Evolutionary conservation across 371 early-diverging fungal genomes (phyloP).

Genomic region (Rhizopus stolonifer): DNA sequence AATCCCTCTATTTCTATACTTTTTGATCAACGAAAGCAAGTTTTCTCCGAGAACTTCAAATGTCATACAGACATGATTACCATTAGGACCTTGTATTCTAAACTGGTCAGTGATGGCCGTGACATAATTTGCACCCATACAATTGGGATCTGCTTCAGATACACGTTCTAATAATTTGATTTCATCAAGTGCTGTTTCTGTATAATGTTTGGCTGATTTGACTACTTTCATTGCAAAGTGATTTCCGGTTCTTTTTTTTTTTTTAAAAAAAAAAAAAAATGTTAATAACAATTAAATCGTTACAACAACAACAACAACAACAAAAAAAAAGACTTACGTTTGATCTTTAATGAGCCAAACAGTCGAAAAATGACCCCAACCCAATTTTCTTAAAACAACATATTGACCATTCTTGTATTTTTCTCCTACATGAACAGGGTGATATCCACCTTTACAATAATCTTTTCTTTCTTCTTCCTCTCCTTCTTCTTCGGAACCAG

Average conservation of each 20-base stretch:
- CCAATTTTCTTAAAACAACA: conserved; percentile 86
- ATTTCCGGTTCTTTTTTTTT: conserved; percentile 66
- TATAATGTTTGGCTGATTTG: conserved; percentile 93
- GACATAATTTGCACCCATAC: conserved; percentile 66
- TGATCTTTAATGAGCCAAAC: conserved; percentile 94
- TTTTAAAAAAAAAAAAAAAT: too few relatives aligned
- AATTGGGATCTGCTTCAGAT: conserved; percentile 63
- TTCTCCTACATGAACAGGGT: conserved; percentile 88
- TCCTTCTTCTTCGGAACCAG: conserved; percentile 21
- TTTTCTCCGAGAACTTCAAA: conserved; percentile 98
- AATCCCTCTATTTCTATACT: conserved; percentile 80
- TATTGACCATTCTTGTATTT: conserved; percentile 80
- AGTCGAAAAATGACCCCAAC: conserved; percentile 99
- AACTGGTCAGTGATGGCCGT: conserved; percentile 90
- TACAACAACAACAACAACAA: too few relatives aligned
- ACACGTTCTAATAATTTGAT: conserved; percentile 86
- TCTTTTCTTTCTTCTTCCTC: conserved; percentile 92
- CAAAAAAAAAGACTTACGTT: too few relatives aligned
- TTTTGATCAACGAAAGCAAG: conserved; percentile 79
- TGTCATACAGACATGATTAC: conserved; percentile 94
- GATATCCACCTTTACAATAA: conserved; percentile 94
- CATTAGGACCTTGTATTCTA: conserved; percentile 86
- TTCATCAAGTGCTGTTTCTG: conserved; percentile 95
- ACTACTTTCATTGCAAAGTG: conserved; percentile 96
- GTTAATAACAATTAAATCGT: too few relatives aligned